Base-by-base conservation (phyloP, 1,284 basidiomycete species). In the Naganishia albida region DNA sequence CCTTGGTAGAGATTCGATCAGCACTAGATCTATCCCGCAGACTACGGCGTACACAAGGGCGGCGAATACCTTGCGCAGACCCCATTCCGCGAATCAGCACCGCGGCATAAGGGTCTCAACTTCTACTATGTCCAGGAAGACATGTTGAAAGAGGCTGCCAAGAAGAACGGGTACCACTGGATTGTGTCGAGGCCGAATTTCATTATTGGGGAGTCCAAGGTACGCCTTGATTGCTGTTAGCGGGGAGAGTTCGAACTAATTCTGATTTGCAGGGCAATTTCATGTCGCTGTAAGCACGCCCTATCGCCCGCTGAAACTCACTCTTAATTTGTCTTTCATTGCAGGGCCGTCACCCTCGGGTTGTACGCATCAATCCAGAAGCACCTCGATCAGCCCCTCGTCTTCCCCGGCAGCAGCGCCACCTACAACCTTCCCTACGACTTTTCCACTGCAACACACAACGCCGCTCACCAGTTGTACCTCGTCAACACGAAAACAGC, bases 181-280 rank as follows among this genome's bases (percentile, higher is more conserved):
- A 54, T 54, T 40, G 52, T 54, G 12, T 54, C 34, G n/a, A 40
- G 52, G 38, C 52, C 52, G 34, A 54, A 54, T 16, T 54, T 54
- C 6, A 54, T 54, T 16, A 23, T 54, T 15, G 52, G 52, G n/a
- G 34, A 54, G 39, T 54, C 52, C 7, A 54, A 40, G 52, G 52
- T 54, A 25, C 39, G 52, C 34, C 16, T 26, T 13, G 13, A 40
- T 20, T 20, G 20, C 0, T 12, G 23, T 16, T 23, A 2, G n/a
- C 38, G 2, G 7, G n/a, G 39, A 23, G 0, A 26, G n/a, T 13
- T 3, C 10, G 52, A 23, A 15, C 52, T 54, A 16, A 54, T 8
- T 10, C 12, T 23, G n/a, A 13, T 15, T 23, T 25, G 34, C n/a
- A 54, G 52, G 52, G 52, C 39, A 54, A 54, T 20, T 54, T 54